These are phyloP conservation scores for Erythrobasidium hasegawianum DNA, from an alignment of 1,284 basidiomycete genomes.

Conservation along the genomic window DNA sequence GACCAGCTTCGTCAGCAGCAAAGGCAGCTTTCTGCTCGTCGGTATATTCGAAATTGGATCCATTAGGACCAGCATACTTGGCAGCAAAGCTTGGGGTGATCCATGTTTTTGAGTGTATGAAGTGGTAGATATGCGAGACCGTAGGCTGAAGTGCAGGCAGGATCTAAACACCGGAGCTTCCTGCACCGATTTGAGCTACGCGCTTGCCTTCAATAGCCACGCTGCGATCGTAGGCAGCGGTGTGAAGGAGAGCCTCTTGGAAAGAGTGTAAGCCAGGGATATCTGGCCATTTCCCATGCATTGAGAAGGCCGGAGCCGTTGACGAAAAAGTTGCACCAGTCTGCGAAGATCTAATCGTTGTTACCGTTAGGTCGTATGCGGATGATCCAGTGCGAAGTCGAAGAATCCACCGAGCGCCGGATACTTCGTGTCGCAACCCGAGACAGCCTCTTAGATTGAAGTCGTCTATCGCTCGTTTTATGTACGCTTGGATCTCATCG, in stretches of 20 bases:
- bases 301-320: slow-evolving; percentile 45
- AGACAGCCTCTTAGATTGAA: slow-evolving; percentile 41
- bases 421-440: slow-evolving; percentile 42
- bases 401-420: slow-evolving; percentile 40
- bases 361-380: slow-evolving; percentile 34
- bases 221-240: slow-evolving; percentile 36
- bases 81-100: slow-evolving; percentile 45
- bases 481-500: slow-evolving; percentile 44
- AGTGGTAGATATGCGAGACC: slow-evolving; percentile 43
- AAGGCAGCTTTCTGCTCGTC: slow-evolving; percentile 42
- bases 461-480: slow-evolving; percentile 40
- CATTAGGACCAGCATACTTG: slow-evolving; percentile 38
- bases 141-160: slow-evolving; percentile 39
- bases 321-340: slow-evolving; percentile 45
- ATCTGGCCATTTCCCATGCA: slow-evolving; percentile 44
- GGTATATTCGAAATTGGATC: slow-evolving; percentile 43
- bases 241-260: slow-evolving; percentile 44
- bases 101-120: slow-evolving; percentile 44
- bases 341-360: slow-evolving; percentile 37
- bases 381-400: slow-evolving; percentile 42
- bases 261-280: slow-evolving; percentile 44
- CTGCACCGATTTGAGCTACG: slow-evolving; percentile 32
- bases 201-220: slow-evolving; percentile 28
- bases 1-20: slow-evolving; percentile 10
- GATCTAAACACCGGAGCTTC: slow-evolving; percentile 43